phyloP scores from a whole-genome alignment of 768 basidiomycete genomes.

The Mycena filopes region DNA sequence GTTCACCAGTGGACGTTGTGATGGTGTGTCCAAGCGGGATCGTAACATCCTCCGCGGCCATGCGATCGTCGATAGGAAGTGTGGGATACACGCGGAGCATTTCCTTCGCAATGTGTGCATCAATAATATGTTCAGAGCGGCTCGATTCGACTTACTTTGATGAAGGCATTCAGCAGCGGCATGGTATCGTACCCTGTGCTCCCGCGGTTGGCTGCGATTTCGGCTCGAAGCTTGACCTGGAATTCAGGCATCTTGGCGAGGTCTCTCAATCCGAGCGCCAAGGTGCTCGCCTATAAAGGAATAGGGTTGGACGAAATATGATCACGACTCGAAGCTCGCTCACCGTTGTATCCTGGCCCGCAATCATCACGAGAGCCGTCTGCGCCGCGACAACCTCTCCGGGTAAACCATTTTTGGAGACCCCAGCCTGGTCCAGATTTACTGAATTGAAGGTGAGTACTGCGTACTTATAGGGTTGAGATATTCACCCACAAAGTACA shows the following conservation, averaged over 20 bases:
- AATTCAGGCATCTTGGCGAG: conserved; percentile 17
- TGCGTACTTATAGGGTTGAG: too few species aligned
- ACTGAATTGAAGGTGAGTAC: background rate
- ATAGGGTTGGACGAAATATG: background rate
- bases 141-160: too few species aligned
- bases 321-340: background rate
- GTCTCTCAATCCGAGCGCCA: conserved; percentile 11
- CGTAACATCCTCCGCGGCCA: background rate
- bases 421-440: conserved; percentile 7
- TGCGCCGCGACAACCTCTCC: conserved; percentile 2
- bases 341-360: conserved; percentile 26
- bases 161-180: conserved; percentile 24
- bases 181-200: conserved; percentile 13
- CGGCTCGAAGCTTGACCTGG: conserved; percentile 13
- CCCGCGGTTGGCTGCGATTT: conserved; percentile 10
- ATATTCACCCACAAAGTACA: background rate
- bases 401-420: background rate
- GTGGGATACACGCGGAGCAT: conserved; percentile 17
- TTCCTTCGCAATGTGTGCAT: background rate
- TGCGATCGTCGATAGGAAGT: background rate
- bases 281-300: conserved; percentile 17
- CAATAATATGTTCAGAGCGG: background rate
- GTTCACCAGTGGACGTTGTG: background rate
- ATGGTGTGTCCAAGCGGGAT: background rate
- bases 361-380: conserved; percentile 9